phyloP scores from a whole-genome alignment of 148 eudicot species.

The Spergularia marina region DNA sequence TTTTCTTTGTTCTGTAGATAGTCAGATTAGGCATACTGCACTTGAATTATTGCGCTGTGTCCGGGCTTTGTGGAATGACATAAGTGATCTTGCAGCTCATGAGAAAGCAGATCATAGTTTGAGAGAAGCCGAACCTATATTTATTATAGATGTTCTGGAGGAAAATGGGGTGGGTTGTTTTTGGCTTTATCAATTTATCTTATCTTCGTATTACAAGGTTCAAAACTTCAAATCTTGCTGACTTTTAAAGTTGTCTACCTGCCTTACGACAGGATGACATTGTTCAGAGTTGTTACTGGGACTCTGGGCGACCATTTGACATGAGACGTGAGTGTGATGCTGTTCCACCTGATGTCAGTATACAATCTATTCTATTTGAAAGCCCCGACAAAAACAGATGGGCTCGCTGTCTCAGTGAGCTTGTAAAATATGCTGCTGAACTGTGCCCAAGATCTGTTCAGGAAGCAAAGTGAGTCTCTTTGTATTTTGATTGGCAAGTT shows the following conservation, averaged over 20 bases:
- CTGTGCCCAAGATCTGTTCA: constrained; percentile 97
- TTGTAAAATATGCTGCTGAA: constrained; percentile 91
- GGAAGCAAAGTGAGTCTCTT: constrained; percentile 78
- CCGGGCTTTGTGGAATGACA: constrained; percentile 90
- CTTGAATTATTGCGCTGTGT: constrained; percentile 95
- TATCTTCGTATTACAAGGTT: neutral
- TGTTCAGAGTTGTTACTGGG: constrained; percentile 98
- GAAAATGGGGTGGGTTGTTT: constrained; percentile 83
- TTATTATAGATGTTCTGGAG: constrained; percentile 91
- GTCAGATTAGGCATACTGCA: constrained; percentile 97
- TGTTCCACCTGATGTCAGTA: constrained; percentile 86
- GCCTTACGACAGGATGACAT: constrained; percentile 76
- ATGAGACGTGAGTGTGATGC: constrained; percentile 85
- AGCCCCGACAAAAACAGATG: constrained; percentile 98
- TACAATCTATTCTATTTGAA: constrained; percentile 87
- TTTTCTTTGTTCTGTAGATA: constrained; percentile 91
- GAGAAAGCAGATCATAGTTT: constrained; percentile 58
- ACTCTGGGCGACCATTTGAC: constrained; percentile 91
- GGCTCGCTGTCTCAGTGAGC: constrained; percentile 96
- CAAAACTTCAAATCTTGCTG: constrained; percentile 4
- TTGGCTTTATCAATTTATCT: neutral
- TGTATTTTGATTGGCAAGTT: constrained; percentile 4
- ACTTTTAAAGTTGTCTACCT: constrained; percentile 10
- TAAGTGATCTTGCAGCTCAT: constrained; percentile 57
- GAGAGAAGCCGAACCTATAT: constrained; percentile 89